Conservation (phyloP, 805 yeast genomes). For the Pichia exigua region DNA sequence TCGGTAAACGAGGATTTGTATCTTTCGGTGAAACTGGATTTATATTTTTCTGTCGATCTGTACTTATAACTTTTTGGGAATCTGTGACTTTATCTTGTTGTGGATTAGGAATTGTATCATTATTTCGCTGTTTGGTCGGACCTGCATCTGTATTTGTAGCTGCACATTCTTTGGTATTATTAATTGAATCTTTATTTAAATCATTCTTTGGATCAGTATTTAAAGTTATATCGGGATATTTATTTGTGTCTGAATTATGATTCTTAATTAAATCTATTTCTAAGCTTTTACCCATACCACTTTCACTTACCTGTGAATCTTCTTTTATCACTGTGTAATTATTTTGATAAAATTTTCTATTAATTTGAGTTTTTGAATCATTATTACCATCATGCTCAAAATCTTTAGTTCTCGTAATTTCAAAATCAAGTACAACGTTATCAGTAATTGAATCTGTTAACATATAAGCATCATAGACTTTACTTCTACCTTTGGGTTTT, state of each 20-base stretch:
- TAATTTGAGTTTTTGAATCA: not conserved
- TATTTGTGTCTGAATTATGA: not conserved
- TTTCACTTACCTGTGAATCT: not conserved
- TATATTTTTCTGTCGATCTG: not conserved
- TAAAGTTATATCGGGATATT: no score
- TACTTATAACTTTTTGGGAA: not conserved
- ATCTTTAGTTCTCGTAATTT: constrained; percentile 7
- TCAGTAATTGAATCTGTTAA: constrained; percentile 44
- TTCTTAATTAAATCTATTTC: not conserved
- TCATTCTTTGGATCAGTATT: not conserved
- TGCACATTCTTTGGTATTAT: no score
- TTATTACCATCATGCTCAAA: constrained; percentile 2
- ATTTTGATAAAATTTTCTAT: not conserved
- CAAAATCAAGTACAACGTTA: constrained; percentile 30
- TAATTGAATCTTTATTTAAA: not conserved
- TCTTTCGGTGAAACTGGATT: not conserved
- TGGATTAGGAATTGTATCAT: no score
- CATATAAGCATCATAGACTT: constrained; percentile 43
- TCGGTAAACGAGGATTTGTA: constrained; percentile 1
- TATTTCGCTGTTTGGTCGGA: no score
- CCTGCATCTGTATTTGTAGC: no score
- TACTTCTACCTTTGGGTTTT: constrained; percentile 36
- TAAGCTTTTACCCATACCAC: not conserved
- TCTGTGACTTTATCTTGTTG: not conserved
- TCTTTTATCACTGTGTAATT: not conserved